Percentiles rank a stretch among this genome's conserved stretches.
Evolutionary conservation across 441 rosid genomes (phyloP).

Genomic region (Dalechampia spathulata): DNA sequence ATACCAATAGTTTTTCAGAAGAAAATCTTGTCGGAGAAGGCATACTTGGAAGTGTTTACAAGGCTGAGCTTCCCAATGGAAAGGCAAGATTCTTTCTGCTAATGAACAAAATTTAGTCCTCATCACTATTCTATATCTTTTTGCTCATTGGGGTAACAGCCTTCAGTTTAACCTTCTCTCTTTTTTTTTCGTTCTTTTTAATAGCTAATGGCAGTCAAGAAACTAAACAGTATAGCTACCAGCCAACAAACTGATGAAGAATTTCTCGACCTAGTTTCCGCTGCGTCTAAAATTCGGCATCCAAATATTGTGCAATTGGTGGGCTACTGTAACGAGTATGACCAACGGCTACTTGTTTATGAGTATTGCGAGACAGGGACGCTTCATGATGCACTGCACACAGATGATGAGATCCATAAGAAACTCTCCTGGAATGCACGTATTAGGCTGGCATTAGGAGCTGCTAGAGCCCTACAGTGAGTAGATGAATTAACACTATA

Average conservation of each 20-base stretch:
- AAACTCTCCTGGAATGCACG: slow-evolving; percentile 71
- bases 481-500: slow-evolving; percentile 21
- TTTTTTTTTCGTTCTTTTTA: slow-evolving; percentile 21
- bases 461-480: slow-evolving; percentile 85
- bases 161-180: slow-evolving; percentile 10
- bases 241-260: slow-evolving; percentile 50
- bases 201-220: slow-evolving; percentile 77
- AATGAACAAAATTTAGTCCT: slow-evolving; percentile 38
- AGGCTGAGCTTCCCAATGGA: slow-evolving; percentile 71
- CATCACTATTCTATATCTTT: background rate
- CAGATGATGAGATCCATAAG: slow-evolving; percentile 42
- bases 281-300: slow-evolving; percentile 49
- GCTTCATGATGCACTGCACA: slow-evolving; percentile 63
- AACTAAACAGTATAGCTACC: slow-evolving; percentile 44
- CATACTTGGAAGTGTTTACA: slow-evolving; percentile 61
- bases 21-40: slow-evolving; percentile 78
- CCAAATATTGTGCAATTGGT: slow-evolving; percentile 57
- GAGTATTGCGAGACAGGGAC: slow-evolving; percentile 57
- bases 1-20: slow-evolving; percentile 64
- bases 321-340: slow-evolving; percentile 80
- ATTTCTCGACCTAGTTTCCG: slow-evolving; percentile 47
- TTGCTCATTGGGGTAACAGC: background rate
- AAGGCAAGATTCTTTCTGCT: slow-evolving; percentile 33
- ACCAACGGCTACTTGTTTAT: slow-evolving; percentile 63
- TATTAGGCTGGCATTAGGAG: slow-evolving; percentile 60